phyloP scores from a whole-genome alignment of 768 basidiomycete genomes.

The Neoboletus brunneissimus region DNA sequence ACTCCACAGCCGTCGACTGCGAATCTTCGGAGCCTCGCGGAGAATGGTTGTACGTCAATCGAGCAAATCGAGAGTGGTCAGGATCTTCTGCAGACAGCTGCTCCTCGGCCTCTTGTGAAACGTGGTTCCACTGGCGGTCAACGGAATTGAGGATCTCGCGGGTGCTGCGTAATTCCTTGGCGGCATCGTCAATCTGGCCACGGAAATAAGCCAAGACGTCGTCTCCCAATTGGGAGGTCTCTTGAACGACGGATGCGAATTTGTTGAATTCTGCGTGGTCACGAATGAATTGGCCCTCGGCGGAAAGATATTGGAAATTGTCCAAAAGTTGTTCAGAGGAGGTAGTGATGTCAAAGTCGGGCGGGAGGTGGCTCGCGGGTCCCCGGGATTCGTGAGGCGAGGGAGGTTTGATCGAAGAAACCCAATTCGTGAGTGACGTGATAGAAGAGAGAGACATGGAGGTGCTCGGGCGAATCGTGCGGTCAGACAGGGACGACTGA shows the following conservation, averaged over 20 bases:
- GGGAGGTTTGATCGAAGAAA: conserved; percentile 14
- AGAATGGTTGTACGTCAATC: conserved; percentile 31
- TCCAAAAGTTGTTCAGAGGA: conserved; percentile 49
- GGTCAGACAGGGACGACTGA: conserved; percentile 52
- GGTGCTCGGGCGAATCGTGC: conserved; percentile 49
- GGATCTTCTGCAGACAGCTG: conserved; percentile 29
- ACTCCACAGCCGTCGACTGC: conserved; percentile 48
- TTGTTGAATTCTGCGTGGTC: conserved; percentile 39
- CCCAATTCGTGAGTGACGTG: conserved; percentile 41
- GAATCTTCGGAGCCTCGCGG: conserved; percentile 69
- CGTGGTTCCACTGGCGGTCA: conserved; percentile 42
- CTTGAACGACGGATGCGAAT: conserved; percentile 45
- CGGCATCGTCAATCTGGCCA: conserved; percentile 49
- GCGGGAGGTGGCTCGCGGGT: conserved; percentile 36
- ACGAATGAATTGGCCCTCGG: conserved; percentile 38
- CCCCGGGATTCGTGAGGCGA: conserved; percentile 27
- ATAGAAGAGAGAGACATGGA: conserved; percentile 46
- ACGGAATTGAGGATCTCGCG: conserved; percentile 45
- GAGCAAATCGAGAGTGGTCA: conserved; percentile 5
- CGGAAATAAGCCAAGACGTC: conserved; percentile 51
- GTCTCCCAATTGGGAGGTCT: conserved; percentile 46
- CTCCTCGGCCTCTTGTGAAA: conserved; percentile 44
- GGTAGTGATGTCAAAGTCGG: conserved; percentile 45
- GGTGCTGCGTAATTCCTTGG: conserved; percentile 47
- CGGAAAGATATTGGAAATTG: conserved; percentile 51